Evolutionary conservation across 768 basidiomycete genomes (phyloP).

Genomic region (Ephemerocybe angulata): DNA sequence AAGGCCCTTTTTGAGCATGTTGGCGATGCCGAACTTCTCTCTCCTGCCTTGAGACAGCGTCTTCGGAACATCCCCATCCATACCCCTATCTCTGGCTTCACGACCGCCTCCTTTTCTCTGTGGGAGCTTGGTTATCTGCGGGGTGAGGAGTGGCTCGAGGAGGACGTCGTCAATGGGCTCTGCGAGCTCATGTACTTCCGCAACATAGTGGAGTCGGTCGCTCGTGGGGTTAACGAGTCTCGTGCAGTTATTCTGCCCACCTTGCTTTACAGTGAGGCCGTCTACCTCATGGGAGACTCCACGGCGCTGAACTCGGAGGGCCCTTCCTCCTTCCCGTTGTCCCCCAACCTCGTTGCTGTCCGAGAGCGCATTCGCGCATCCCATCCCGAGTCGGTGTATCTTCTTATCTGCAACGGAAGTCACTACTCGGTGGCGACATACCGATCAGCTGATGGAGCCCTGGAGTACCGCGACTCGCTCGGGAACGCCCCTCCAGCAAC

Average conservation of each 20-base stretch:
- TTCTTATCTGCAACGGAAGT: slow-evolving; percentile 6
- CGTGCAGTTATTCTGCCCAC: slow-evolving; percentile 12
- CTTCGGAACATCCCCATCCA: not conserved
- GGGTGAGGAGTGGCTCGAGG: slow-evolving; percentile 22
- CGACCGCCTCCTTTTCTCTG: slow-evolving; percentile 7
- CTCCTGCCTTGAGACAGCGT: not conserved
- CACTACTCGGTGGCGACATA: slow-evolving; percentile 14
- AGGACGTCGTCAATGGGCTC: slow-evolving; percentile 20
- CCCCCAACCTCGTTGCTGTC: slow-evolving; percentile 5
- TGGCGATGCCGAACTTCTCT: not conserved
- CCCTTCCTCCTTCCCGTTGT: not conserved
- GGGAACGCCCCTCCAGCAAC: not conserved
- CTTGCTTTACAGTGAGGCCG: slow-evolving; percentile 7
- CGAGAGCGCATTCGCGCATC: slow-evolving; percentile 5
- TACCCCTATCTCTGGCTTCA: not conserved
- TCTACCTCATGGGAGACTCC: slow-evolving; percentile 2
- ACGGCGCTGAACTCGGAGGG: not conserved
- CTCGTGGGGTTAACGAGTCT: not conserved
- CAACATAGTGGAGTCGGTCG: not conserved
- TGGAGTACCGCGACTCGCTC: slow-evolving; percentile 18
- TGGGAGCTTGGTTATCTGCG: slow-evolving; percentile 19
- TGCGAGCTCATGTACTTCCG: slow-evolving; percentile 16
- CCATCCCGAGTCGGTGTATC: slow-evolving; percentile 3
- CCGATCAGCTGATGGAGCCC: not conserved
- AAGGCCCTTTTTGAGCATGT: not conserved